Percentiles rank a stretch among this genome's conserved stretches.
phyloP scores from a whole-genome alignment of 371 early-diverging fungal genomes.

The Syncephalastrum sp. region DNA sequence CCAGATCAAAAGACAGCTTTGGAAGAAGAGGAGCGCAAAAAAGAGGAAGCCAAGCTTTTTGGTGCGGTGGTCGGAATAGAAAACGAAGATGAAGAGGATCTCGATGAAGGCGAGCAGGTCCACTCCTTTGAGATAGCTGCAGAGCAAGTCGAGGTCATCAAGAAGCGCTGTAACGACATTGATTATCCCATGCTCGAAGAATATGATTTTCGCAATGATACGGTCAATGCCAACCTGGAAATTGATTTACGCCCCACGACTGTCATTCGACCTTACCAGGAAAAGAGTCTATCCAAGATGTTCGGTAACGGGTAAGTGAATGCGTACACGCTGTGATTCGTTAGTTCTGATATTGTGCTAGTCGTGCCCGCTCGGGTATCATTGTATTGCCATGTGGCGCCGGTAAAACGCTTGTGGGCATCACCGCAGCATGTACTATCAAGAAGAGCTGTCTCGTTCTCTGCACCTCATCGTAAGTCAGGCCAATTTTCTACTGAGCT shows the following conservation, averaged over 20 bases:
- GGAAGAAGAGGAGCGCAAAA: constrained; percentile 34
- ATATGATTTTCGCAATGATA: constrained; percentile 98
- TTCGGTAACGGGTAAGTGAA: constrained; percentile 88
- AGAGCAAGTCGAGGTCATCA: constrained; percentile 84
- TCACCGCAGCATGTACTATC: constrained; percentile 99
- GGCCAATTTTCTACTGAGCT: background rate
- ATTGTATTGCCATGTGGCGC: constrained; percentile 99
- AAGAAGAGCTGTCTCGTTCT: constrained; percentile 96
- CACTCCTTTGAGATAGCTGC: constrained; percentile 89
- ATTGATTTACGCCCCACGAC: constrained; percentile 98
- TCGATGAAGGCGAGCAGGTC: constrained; percentile 68
- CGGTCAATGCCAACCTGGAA: constrained; percentile 79
- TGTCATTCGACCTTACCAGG: constrained; percentile 97
- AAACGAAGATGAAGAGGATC: constrained; percentile 72
- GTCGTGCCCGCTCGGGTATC: constrained; percentile 98
- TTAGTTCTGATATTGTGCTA: constrained; percentile 8
- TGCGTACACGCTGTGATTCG: background rate
- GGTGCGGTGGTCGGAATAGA: constrained; percentile 60
- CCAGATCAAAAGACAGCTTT: constrained; percentile 22
- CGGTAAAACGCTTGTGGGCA: constrained; percentile 99
- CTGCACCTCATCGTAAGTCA: constrained; percentile 86
- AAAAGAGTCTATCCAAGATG: constrained; percentile 98
- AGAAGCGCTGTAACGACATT: constrained; percentile 93
- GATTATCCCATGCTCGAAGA: constrained; percentile 99
- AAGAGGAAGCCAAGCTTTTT: constrained; percentile 54